Evolutionary conservation across 371 early-diverging fungal genomes (phyloP).

Genomic region (Rhizopus stolonifer): DNA sequence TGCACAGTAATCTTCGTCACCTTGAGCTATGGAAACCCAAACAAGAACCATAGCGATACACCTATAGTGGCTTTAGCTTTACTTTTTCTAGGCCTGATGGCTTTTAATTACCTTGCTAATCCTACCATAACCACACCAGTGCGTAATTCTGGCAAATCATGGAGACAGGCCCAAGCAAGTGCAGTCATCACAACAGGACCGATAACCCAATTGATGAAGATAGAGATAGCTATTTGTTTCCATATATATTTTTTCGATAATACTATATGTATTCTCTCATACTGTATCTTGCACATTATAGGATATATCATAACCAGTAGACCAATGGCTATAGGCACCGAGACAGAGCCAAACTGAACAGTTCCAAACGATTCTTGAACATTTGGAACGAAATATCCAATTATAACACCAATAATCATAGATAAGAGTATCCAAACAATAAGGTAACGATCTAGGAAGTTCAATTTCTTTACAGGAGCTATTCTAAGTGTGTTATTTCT

Average conservation of each 20-base stretch:
- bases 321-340: slow-evolving; percentile 68
- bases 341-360: slow-evolving; percentile 62
- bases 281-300: slow-evolving; percentile 68
- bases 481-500: slow-evolving; percentile 21
- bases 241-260: slow-evolving; percentile 38
- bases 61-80: slow-evolving; percentile 12
- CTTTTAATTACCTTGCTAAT: slow-evolving; percentile 42
- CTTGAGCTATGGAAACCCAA: slow-evolving; percentile 71
- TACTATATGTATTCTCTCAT: slow-evolving; percentile 49
- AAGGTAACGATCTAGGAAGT: slow-evolving; percentile 54
- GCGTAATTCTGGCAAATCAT: slow-evolving; percentile 68
- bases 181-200: slow-evolving; percentile 72
- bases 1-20: slow-evolving; percentile 68
- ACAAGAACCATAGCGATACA: slow-evolving; percentile 84
- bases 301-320: slow-evolving; percentile 76
- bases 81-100: not conserved
- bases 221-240: slow-evolving; percentile 53
- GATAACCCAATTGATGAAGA: slow-evolving; percentile 68
- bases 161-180: slow-evolving; percentile 72
- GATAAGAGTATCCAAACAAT: slow-evolving; percentile 57
- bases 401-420: slow-evolving; percentile 70
- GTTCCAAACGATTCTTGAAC: slow-evolving; percentile 53
- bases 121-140: slow-evolving; percentile 76
- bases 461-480: slow-evolving; percentile 31
- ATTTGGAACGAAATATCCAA: slow-evolving; percentile 65